Percentiles rank a stretch among this genome's conserved stretches.
Evolutionary conservation across 1,284 basidiomycete genomes (phyloP).

Genomic region (Veloboletus limbatus): DNA sequence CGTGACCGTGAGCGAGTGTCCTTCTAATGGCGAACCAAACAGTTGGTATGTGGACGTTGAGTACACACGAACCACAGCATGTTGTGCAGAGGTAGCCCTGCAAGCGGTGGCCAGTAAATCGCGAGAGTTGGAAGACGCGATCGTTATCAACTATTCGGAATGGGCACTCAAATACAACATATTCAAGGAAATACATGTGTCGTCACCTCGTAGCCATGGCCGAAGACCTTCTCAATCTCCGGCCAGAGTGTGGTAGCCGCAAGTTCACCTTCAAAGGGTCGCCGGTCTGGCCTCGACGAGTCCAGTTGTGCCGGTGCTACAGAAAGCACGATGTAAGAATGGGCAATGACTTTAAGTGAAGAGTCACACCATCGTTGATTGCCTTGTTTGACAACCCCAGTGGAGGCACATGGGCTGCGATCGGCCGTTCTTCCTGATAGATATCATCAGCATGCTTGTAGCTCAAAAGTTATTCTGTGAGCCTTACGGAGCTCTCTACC

Average conservation of each 20-base stretch:
- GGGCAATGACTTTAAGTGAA: background rate
- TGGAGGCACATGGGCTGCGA: conserved; percentile 73
- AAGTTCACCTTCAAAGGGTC: conserved; percentile 82
- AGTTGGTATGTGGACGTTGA: conserved; percentile 69
- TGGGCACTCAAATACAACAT: conserved; percentile 7
- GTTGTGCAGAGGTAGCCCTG: conserved; percentile 82
- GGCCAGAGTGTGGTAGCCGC: conserved; percentile 92
- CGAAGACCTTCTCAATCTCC: conserved; percentile 95
- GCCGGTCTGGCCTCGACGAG: conserved; percentile 36
- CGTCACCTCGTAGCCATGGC: conserved; percentile 92
- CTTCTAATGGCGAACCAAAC: conserved; percentile 70
- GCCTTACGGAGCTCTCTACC: conserved; percentile 42
- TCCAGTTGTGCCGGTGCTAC: conserved; percentile 20
- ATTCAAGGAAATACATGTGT: conserved; percentile 1
- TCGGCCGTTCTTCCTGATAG: conserved; percentile 38
- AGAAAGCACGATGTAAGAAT: conserved; percentile 3
- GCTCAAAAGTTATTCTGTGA: background rate
- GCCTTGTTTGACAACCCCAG: conserved; percentile 74
- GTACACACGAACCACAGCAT: conserved; percentile 87
- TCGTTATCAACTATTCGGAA: conserved; percentile 62
- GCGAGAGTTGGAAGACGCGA: conserved; percentile 70
- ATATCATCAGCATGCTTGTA: conserved; percentile 10
- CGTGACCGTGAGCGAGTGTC: conserved; percentile 90
- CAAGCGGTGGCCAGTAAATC: conserved; percentile 88
- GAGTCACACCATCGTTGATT: conserved; percentile 49